A percentile compares a stretch with the other conserved stretches of the same genome.
Evolutionary conservation across 768 basidiomycete genomes (phyloP).

Genomic region (Suillus bovinus): DNA sequence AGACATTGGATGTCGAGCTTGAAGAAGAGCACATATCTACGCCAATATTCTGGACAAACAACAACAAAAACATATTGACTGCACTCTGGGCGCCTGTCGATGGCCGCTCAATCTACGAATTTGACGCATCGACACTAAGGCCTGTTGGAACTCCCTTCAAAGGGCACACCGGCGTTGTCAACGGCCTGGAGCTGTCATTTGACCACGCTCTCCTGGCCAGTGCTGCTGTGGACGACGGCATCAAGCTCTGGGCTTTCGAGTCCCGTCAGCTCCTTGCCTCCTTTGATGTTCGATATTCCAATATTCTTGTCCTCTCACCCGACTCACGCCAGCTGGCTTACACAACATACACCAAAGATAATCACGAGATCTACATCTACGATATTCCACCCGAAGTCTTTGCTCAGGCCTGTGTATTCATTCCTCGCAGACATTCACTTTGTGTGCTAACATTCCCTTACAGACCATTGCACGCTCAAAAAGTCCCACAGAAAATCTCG

Average conservation of each 20-base stretch:
- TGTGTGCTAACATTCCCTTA: neutral
- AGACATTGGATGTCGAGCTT: neutral
- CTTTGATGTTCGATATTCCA: accelerated
- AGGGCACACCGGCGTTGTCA: neutral
- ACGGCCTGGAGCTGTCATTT: neutral
- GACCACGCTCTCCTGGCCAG: neutral
- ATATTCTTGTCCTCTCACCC: neutral
- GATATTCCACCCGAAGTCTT: neutral
- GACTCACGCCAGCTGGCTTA: neutral
- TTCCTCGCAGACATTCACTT: neutral
- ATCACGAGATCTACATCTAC: neutral
- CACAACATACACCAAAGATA: too few relatives aligned
- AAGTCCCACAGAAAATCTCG: too few relatives aligned
- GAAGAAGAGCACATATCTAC: neutral
- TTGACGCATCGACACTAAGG: neutral
- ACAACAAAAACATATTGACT: neutral
- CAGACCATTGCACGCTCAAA: neutral
- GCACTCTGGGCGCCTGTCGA: too few relatives aligned
- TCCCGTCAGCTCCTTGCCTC: neutral
- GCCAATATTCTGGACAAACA: neutral
- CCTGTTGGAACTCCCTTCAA: neutral
- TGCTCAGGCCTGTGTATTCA: neutral
- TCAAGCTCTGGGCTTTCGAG: neutral
- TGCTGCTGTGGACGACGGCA: neutral
- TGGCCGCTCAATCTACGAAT: too few relatives aligned